Percentiles rank a stretch among this genome's conserved stretches.
Evolutionary conservation across 2,329 filamentous ascomycete species (phyloP).

Genomic region (Colletotrichum somersetense): DNA sequence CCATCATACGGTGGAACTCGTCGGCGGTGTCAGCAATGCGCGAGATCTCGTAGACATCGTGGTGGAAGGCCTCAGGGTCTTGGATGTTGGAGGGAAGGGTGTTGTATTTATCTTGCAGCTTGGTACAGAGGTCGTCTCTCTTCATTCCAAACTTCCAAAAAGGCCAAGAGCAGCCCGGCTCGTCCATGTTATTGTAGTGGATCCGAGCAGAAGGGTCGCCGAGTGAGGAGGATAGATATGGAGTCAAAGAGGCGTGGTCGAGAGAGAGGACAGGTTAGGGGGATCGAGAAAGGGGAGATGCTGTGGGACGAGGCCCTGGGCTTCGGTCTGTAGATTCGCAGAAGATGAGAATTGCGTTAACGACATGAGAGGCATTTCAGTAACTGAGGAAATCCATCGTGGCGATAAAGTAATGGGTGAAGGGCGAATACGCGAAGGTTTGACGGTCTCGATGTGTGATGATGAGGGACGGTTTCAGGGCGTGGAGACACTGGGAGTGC

Average conservation of each 20-base stretch:
- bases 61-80: slow-evolving; percentile 71
- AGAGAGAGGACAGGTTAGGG: slow-evolving; percentile 6
- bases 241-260: slow-evolving; percentile 16
- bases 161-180: slow-evolving; percentile 66
- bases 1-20: slow-evolving; percentile 68
- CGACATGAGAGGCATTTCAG: slow-evolving; percentile 36
- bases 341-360: background rate
- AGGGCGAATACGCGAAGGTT: slow-evolving; percentile 8
- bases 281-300: slow-evolving; percentile 15
- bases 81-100: slow-evolving; percentile 68
- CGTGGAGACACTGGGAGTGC: slow-evolving; percentile 41
- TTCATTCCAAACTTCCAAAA: slow-evolving; percentile 75
- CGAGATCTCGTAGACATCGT: slow-evolving; percentile 71
- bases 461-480: slow-evolving; percentile 40
- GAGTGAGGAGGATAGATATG: background rate
- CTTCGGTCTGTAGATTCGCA: slow-evolving; percentile 23
- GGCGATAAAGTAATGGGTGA: background rate
- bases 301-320: slow-evolving; percentile 29
- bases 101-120: slow-evolving; percentile 71
- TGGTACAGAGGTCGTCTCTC: slow-evolving; percentile 68
- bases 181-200: slow-evolving; percentile 61
- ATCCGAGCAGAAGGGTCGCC: background rate
- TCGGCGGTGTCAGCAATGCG: slow-evolving; percentile 61
- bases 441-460: slow-evolving; percentile 35
- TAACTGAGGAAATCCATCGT: slow-evolving; percentile 17